Base-by-base conservation (phyloP, 208 protist species). In the Acanthamoeba sp. region DNA sequence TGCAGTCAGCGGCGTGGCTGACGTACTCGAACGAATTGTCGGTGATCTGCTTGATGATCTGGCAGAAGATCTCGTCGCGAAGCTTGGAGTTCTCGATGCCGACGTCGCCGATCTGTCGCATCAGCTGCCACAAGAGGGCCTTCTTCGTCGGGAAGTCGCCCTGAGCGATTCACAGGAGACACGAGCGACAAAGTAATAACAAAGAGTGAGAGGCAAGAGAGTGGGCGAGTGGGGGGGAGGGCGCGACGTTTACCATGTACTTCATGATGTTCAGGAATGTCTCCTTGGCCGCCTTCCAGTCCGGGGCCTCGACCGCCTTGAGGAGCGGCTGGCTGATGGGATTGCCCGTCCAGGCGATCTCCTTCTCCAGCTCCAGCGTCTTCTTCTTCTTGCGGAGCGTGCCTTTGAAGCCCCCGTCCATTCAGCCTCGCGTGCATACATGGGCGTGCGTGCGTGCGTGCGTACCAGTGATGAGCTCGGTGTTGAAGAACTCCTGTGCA, bases 1-100 rank as follows among this genome's bases (percentile, higher is more conserved):
- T 3, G 42, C 42, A 10, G 45, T 50, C 2, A 14, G 45, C 45
- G 45, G 45, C 24, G 29, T 6, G 62, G 76, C 1, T 32, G 24
- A 87, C 88, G 91, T 89, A 94, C 91, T 32, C 52, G 24, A 38
- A 32, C 29, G 66, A 7, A 38, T 96, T 96, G 29, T 95, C 57
- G 27, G 89, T 94, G 69, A 96, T 32, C 94, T 96, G 95, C 66
- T 96, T 96, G 59, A 94, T 96, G 42, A 95, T 24, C 71, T 96
- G 95, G 71, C 94, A 94, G 59, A 91, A 96, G 45, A 96, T 93
- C 78, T 96, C 95, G 57, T 96, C 95, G 45, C 95, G 55, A 64
- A 96, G 93, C 34, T 52, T 66, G 38, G 22, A 0, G 62, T 52
- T 42, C 1, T 94, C 71, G 27, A 89, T 84, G 52, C 91, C 91